Evolutionary conservation across 2,329 filamentous ascomycete species (phyloP), one percentile per base, ranked within the genome.

Genomic region (Neofusicoccum sp.): DNA sequence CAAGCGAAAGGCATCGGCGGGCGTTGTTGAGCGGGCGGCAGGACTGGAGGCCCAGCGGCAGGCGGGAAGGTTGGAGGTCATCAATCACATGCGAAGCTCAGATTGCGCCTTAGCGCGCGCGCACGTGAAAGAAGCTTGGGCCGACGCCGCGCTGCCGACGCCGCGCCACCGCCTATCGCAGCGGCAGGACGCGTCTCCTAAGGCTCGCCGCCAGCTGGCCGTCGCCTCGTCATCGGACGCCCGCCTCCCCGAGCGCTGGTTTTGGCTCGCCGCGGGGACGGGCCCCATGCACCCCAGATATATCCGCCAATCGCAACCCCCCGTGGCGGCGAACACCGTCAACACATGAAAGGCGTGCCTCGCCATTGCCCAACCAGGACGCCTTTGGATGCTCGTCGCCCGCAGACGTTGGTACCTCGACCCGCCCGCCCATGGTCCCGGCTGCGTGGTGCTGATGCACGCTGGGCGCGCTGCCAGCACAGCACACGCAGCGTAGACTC

Each of bases 1-100:
- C 36, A 31, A 43, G 41, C 41, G 36, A 33, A 33, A 14, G 33
- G 4, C 7, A 16, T n/a, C n/a, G n/a, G n/a, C n/a, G n/a, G n/a
- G n/a, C n/a, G 54, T 47, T 45, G 54, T 8, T 28, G 54, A 58
- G 54, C 36, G 41, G 54, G 38, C 28, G 24, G 41, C 41, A 41
- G 54, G 24, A 58, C 38, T 56, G 26, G 34, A 43, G 31, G 51
- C 24, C 9, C 51, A 31, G 51, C 34, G 26, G 49, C 24, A 14
- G 36, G 49, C 49, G 49, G 24, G 36, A 54, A 40, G 49, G 34
- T 28, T 54, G 43, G 43, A 14, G 24, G 31, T 43, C 3, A 41
- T 54, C n/a, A 54, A 40, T 54, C 34, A 54, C 49, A 54, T 54
- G 49, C 41, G 49, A 54, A 41, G 34, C n/a, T 20, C 24, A 51